These are phyloP conservation scores for Blastocladiella emersonii DNA, from an alignment of 371 early-diverging fungal genomes.

Conservation along the genomic window DNA sequence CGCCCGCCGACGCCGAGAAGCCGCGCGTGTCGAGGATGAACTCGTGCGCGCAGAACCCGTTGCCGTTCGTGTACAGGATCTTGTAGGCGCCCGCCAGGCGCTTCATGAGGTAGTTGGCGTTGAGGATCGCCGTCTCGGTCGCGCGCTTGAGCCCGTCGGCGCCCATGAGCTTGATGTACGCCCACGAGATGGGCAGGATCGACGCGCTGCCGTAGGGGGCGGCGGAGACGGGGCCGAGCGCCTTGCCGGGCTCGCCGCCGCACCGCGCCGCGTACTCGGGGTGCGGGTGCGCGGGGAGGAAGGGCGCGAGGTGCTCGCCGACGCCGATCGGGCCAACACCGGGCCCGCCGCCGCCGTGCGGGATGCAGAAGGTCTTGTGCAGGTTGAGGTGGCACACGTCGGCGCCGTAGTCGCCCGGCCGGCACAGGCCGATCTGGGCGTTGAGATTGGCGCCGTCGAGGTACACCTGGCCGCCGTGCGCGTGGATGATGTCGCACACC, in stretches of 20 bases:
- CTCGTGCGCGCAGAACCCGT: conserved; percentile 94
- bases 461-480: conserved; percentile 91
- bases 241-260: conserved; percentile 43
- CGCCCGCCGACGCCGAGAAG: conserved; percentile 56
- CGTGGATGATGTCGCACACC: conserved; percentile 77
- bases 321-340: conserved; percentile 91
- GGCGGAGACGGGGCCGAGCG: conserved; percentile 85
- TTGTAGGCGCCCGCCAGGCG: conserved; percentile 77
- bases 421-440: conserved; percentile 85
- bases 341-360: conserved; percentile 97
- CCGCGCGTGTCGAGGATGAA: conserved; percentile 90
- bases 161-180: conserved; percentile 94
- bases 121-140: conserved; percentile 79
- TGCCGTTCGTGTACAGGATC: conserved; percentile 75
- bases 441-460: conserved; percentile 98
- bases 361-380: conserved; percentile 97
- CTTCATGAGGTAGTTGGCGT: conserved; percentile 93
- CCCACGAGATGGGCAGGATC: conserved; percentile 93
- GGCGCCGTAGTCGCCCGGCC: conserved; percentile 90
- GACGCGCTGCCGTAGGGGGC: conserved; percentile 93
- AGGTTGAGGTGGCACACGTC: conserved; percentile 97
- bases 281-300: conserved; percentile 83
- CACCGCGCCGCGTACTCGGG: conserved; percentile 22
- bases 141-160: conserved; percentile 69
- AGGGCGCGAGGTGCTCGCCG: conserved; percentile 62